phyloP scores from a whole-genome alignment of 371 early-diverging fungal genomes.

The Lichtheimia ramosa region DNA sequence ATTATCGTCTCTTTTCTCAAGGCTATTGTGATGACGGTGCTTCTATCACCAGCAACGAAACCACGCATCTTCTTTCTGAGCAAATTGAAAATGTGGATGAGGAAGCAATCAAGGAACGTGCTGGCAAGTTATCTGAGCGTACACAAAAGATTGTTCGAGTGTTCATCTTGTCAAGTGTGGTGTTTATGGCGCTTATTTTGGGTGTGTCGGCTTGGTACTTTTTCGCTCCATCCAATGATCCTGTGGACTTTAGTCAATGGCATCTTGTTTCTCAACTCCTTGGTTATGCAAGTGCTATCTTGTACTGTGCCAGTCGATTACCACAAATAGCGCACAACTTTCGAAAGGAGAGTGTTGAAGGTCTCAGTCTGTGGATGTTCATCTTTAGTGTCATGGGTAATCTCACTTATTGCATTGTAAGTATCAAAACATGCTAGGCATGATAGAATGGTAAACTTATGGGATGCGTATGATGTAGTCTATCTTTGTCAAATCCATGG shows the following conservation, averaged over 20 bases:
- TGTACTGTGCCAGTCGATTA: conserved; percentile 65
- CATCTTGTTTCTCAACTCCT: conserved; percentile 42
- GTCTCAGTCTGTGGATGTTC: conserved; percentile 80
- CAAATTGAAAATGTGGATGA: conserved; percentile 2
- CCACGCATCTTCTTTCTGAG: background rate
- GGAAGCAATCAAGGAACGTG: background rate
- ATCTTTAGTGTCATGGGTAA: conserved; percentile 83
- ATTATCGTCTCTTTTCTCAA: conserved; percentile 42
- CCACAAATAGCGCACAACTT: conserved; percentile 85
- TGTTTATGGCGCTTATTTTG: conserved; percentile 19
- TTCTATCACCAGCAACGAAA: background rate
- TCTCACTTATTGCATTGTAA: conserved; percentile 62
- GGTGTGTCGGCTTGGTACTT: conserved; percentile 23
- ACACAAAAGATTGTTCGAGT: conserved; percentile 15
- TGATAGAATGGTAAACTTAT: too few species aligned
- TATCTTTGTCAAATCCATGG: conserved; percentile 63
- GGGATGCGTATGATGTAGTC: conserved; percentile 33
- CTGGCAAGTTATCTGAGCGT: background rate
- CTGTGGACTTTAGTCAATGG: conserved; percentile 32
- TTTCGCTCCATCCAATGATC: conserved; percentile 16
- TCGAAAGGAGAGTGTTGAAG: conserved; percentile 70
- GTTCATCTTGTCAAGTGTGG: conserved; percentile 20
- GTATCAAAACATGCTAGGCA: background rate
- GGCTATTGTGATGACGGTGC: background rate
- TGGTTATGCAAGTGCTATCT: conserved; percentile 58